These are phyloP conservation scores for Chrysosporium queenslandicum DNA, from an alignment of 2,329 filamentous ascomycete species.

Conservation along the genomic window DNA sequence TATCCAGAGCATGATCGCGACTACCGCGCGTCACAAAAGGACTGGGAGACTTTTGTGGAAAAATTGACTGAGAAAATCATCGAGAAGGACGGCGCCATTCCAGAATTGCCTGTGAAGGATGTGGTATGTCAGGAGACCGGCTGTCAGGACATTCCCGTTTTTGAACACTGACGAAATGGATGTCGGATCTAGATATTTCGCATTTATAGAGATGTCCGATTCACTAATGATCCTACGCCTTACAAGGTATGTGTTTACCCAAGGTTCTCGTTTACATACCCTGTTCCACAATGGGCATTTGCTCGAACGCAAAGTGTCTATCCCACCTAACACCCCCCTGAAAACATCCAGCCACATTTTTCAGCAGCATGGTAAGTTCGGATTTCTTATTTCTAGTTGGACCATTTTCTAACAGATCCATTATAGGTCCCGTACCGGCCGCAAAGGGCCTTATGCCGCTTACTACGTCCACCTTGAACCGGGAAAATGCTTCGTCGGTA, in stretches of 20 bases:
- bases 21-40: conserved; percentile 65
- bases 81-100: conserved; percentile 67
- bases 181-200: conserved; percentile 54
- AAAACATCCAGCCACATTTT: conserved; percentile 56
- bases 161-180: neutral
- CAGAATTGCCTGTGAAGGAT: conserved; percentile 77
- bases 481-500: conserved; percentile 59
- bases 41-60: conserved; percentile 73
- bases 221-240: conserved; percentile 72
- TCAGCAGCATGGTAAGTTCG: conserved; percentile 60
- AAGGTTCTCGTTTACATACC: neutral
- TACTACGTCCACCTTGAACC: conserved; percentile 84
- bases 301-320: too few species aligned
- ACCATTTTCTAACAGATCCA: neutral
- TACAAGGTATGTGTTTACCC: conserved; percentile 57
- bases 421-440: conserved; percentile 64
- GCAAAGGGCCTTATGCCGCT: conserved; percentile 76
- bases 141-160: neutral
- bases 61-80: conserved; percentile 59
- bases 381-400: neutral
- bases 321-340: conserved; percentile 16
- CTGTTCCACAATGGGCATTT: too few species aligned
- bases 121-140: conserved; percentile 41
- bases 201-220: conserved; percentile 78
- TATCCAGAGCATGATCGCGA: conserved; percentile 63